Base-by-base conservation (phyloP, 2,329 filamentous ascomycete species). In the Colletotrichum gloeosporioides region DNA sequence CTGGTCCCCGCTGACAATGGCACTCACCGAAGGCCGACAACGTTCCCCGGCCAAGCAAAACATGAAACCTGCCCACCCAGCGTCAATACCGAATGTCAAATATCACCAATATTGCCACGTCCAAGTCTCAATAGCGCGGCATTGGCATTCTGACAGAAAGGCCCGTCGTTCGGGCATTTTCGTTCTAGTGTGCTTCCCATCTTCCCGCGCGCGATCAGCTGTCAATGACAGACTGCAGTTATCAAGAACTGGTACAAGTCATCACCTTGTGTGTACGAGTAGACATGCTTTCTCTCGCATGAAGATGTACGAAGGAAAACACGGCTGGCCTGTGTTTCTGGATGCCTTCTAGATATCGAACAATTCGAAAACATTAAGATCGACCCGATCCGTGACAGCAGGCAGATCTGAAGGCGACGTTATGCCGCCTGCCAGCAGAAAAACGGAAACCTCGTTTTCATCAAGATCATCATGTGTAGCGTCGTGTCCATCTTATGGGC, bases 31-130 rank as follows among this genome's bases (percentile, higher is more conserved):
- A 65, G 9, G 49, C 34, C 44, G 70, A 57, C 59, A 44, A 69
- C 25, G 57, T 49, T 66, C 16, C 69, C 64, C 59, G 29, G 69
- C 34, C 63, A 39, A 27, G 25, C 10, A 29, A 62, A 63, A 76
- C 57, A 22, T 73, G 73, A 73, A 76, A 73, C 73, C 62, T 27
- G 67, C 44, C 61, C 25, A 62, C 55, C 61, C 63, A 31, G 61
- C 61, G 34, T n/a, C 61, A 55, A 63, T 75, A 75, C 53, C 62
- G 31, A 63, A 39, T 18, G 27, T 39, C 39, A 63, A 36, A 72
- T 67, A 75, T 72, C 55, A n/a, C 39, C 27, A 49, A 73, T 65
- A 73, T 31, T 34, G 64, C 49, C 64, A 65, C 59, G 57, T 63
- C 34, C 34, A 34, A 57, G 69, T 73, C 29, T 68, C 69, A 57